Conservation (phyloP, 352 stramenopile genomes). For the Phytophthora palmivora region DNA sequence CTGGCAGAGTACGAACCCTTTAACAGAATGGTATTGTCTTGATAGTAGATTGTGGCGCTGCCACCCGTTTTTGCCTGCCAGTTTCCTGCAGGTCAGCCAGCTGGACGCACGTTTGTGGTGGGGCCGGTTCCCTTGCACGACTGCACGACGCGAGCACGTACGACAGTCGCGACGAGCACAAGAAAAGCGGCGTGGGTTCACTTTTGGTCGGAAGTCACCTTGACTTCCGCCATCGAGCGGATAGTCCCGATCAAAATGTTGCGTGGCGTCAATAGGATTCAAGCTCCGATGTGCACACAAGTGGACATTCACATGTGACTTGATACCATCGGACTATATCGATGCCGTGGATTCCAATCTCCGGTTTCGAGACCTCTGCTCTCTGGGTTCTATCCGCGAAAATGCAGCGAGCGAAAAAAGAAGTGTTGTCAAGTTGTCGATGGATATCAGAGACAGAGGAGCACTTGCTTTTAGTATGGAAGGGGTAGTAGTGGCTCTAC, state of each 20-base stretch:
- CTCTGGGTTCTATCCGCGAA: background rate
- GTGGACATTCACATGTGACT: background rate
- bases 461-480: background rate
- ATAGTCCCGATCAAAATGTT: slow-evolving; percentile 24
- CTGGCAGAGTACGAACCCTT: too few species aligned
- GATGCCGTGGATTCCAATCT: background rate
- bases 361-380: slow-evolving; percentile 3
- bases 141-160: slow-evolving; percentile 19
- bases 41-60: background rate
- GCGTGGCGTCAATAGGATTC: slow-evolving; percentile 4
- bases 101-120: slow-evolving; percentile 30
- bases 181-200: slow-evolving; percentile 33
- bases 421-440: background rate
- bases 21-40: too few species aligned
- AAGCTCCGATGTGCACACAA: slow-evolving; percentile 7
- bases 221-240: background rate
- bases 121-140: slow-evolving; percentile 19
- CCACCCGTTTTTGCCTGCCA: slow-evolving; percentile 12
- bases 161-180: slow-evolving; percentile 25
- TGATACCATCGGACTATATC: too few species aligned
- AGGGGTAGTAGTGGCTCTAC: slow-evolving; percentile 12
- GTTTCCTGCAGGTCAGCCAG: slow-evolving; percentile 17
- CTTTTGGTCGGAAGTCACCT: slow-evolving; percentile 16
- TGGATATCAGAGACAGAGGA: background rate
- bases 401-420: slow-evolving; percentile 5